Conservation (phyloP, 805 yeast genomes). For the Wickerhamiella sergipiensis region DNA sequence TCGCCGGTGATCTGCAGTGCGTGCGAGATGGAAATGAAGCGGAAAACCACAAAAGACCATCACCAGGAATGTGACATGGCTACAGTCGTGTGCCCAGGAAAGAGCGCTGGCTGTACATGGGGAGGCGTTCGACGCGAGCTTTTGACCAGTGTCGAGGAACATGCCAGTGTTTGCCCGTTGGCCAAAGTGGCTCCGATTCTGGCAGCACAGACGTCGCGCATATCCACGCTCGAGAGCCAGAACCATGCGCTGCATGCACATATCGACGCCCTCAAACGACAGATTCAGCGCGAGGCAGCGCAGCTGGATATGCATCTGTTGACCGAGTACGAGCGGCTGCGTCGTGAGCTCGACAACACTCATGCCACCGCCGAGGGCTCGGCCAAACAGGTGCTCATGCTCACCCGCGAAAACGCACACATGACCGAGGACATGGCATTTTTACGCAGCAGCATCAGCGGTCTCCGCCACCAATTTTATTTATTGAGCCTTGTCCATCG, state of each 20-base stretch:
- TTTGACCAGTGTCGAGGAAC: constrained; percentile 7
- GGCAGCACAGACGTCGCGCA: constrained; percentile 17
- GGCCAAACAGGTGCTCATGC: constrained; percentile 21
- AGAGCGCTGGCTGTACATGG: constrained; percentile 21
- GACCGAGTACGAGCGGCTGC: constrained; percentile 24
- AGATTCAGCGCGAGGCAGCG: constrained; percentile 12
- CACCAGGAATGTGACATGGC: constrained; percentile 6
- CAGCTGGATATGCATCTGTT: constrained; percentile 20
- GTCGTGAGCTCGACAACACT: constrained; percentile 23
- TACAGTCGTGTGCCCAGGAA: constrained; percentile 17
- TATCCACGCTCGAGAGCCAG: constrained; percentile 22
- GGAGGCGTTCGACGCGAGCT: constrained; percentile 13
- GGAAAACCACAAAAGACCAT: constrained; percentile 11
- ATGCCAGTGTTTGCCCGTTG: constrained; percentile 18
- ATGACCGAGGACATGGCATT: constrained; percentile 23
- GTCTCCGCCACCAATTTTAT: constrained; percentile 26
- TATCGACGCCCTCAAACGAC: constrained; percentile 15
- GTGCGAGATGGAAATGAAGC: constrained; percentile 5
- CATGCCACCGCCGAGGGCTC: constrained; percentile 23
- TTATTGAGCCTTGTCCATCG: constrained; percentile 15
- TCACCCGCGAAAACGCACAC: constrained; percentile 24
- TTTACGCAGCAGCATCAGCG: constrained; percentile 21
- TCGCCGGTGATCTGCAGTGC: neutral
- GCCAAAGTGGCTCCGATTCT: constrained; percentile 19
- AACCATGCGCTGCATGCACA: constrained; percentile 21